phyloP scores from a whole-genome alignment of 2,329 filamentous ascomycete species.

The Furcasterigmium sp. region DNA sequence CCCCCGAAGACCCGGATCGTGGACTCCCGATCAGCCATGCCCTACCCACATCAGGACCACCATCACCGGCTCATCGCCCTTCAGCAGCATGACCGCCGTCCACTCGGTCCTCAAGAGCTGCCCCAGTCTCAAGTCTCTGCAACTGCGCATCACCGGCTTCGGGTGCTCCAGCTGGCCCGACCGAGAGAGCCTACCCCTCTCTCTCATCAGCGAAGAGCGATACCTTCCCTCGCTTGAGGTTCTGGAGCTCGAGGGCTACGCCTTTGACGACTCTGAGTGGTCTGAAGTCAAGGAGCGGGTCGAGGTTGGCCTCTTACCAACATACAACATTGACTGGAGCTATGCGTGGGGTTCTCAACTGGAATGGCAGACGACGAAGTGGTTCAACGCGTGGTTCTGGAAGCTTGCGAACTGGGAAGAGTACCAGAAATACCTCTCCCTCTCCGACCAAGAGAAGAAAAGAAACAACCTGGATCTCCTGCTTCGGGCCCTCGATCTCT shows the following conservation, averaged over 20 bases:
- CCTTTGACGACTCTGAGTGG: conserved; percentile 3
- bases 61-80: conserved; percentile 3
- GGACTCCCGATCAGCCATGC: not conserved
- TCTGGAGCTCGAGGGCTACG: conserved; percentile 6
- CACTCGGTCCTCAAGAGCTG: conserved; percentile 3
- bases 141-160: conserved; percentile 4
- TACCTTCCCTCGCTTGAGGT: conserved; percentile 3
- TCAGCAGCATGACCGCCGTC: conserved; percentile 4
- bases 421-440: not conserved
- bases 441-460: not conserved
- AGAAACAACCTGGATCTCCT: conserved; percentile 7
- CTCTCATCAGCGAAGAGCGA: not conserved
- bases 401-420: no score
- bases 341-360: no score
- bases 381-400: no score
- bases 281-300: not conserved
- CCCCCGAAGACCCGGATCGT: no score
- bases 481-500: conserved; percentile 7
- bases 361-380: no score
- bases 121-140: conserved; percentile 3
- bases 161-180: conserved; percentile 3
- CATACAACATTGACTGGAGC: not conserved
- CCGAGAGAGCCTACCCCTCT: conserved; percentile 3
- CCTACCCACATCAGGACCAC: conserved; percentile 6
- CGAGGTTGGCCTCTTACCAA: not conserved